Percentiles rank a stretch among this genome's conserved stretches.
These are phyloP conservation scores for Rhizophagus sp. DNA, from an alignment of 192 early-diverging fungal genomes.

Conservation along the genomic window DNA sequence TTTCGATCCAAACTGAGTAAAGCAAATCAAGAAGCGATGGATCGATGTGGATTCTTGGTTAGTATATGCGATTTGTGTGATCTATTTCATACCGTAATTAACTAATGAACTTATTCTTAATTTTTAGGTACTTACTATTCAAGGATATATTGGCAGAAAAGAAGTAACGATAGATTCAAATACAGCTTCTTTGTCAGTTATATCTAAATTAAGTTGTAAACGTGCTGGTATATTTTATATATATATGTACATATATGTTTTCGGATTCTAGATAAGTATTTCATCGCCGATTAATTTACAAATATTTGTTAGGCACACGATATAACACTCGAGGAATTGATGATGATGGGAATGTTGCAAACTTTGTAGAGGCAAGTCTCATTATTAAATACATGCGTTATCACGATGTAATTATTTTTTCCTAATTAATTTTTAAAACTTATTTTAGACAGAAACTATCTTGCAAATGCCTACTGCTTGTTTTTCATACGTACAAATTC, in stretches of 20 bases:
- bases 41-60: constrained; percentile 75
- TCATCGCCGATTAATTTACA: constrained; percentile 34
- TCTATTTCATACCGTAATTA: background rate
- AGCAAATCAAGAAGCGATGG: constrained; percentile 65
- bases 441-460: constrained; percentile 77
- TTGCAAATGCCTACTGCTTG: constrained; percentile 53
- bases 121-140: constrained; percentile 63
- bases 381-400: background rate
- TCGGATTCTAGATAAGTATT: constrained; percentile 36
- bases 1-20: constrained; percentile 77
- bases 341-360: constrained; percentile 96
- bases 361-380: constrained; percentile 84
- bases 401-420: background rate
- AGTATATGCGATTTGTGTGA: background rate
- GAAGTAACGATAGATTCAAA: constrained; percentile 37
- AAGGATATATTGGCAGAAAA: constrained; percentile 73
- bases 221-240: constrained; percentile 48
- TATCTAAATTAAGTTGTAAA: constrained; percentile 79
- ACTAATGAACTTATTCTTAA: too few species aligned
- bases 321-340: constrained; percentile 95
- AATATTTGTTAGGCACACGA: constrained; percentile 75
- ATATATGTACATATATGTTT: constrained; percentile 14
- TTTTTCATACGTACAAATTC: constrained; percentile 80
- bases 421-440: background rate
- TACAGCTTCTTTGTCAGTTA: constrained; percentile 55